Evolutionary conservation across 2,329 filamentous ascomycete species (phyloP).

Genomic region (Alternaria consortialis): DNA sequence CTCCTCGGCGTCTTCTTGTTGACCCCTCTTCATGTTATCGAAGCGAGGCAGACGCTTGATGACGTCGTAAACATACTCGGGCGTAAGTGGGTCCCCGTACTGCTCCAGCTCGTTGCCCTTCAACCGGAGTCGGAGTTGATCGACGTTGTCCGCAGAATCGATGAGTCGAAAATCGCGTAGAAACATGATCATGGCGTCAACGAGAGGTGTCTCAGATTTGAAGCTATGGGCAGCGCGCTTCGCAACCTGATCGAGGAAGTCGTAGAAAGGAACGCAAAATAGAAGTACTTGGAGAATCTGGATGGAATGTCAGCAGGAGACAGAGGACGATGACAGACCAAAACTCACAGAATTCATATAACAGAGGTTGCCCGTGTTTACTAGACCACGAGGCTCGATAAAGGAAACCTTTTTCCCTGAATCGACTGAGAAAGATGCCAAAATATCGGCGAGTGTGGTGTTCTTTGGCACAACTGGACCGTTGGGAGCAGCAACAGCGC

Average conservation of each 20-base stretch:
- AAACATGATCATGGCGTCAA: conserved; percentile 98
- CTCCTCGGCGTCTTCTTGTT: conserved; percentile 97
- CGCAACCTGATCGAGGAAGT: conserved; percentile 87
- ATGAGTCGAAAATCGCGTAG: conserved; percentile 91
- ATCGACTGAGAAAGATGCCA: conserved; percentile 76
- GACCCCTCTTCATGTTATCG: conserved; percentile 91
- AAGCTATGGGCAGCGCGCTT: conserved; percentile 88
- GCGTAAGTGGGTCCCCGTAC: conserved; percentile 89
- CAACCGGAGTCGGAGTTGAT: conserved; percentile 75
- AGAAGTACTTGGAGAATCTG: conserved; percentile 95
- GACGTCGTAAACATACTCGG: conserved; percentile 94
- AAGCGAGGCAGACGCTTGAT: conserved; percentile 89
- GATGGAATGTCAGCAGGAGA: conserved; percentile 41
- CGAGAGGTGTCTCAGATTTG: conserved; percentile 90
- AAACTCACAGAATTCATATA: conserved; percentile 97
- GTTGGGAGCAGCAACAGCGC: conserved; percentile 41
- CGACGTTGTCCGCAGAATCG: conserved; percentile 76
- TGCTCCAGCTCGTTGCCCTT: conserved; percentile 87
- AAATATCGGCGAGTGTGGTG: conserved; percentile 77
- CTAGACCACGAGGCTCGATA: conserved; percentile 88
- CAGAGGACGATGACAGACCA: background rate
- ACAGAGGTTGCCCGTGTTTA: conserved; percentile 99
- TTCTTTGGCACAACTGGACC: conserved; percentile 59
- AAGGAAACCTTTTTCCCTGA: conserved; percentile 75
- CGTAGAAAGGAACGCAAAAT: conserved; percentile 93